Evolutionary conservation across 164 flowering plant species (phyloP).

Genomic region (Vitis rotundifolia): DNA sequence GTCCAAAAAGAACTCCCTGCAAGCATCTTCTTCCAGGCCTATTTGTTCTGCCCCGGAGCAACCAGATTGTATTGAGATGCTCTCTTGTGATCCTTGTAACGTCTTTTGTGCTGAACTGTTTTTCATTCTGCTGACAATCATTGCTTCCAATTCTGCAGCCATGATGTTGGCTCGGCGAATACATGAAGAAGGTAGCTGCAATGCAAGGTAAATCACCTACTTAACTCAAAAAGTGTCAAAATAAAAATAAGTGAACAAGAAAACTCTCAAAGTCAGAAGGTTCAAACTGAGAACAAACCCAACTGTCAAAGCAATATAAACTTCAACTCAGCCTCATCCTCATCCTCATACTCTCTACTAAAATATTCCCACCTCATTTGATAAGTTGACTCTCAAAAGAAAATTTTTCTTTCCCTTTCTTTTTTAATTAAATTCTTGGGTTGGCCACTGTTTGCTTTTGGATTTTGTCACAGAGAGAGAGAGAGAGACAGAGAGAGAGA

Average conservation of each 20-base stretch:
- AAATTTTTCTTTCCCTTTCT: too few relatives aligned
- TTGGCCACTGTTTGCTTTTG: too few relatives aligned
- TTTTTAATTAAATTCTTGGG: too few relatives aligned
- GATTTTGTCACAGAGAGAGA: background rate
- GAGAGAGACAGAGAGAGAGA: background rate
- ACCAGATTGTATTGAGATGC: background rate
- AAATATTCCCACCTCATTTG: too few relatives aligned
- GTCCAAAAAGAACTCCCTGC: conserved; percentile 36
- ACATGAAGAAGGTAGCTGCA: conserved; percentile 76
- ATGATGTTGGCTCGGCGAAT: conserved; percentile 63
- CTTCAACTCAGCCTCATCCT: too few relatives aligned
- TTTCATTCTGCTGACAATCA: conserved; percentile 34
- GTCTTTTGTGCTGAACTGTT: conserved; percentile 11
- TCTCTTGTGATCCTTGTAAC: conserved; percentile 6
- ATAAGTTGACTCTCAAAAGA: too few relatives aligned
- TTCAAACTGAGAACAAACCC: too few relatives aligned
- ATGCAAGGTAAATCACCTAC: background rate
- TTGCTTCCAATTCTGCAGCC: conserved; percentile 70
- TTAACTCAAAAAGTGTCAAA: background rate
- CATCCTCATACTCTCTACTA: too few relatives aligned
- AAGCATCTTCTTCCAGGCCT: conserved; percentile 21
- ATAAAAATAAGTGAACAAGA: background rate
- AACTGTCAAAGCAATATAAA: too few relatives aligned
- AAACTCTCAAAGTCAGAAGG: background rate
- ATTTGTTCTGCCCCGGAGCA: conserved; percentile 3